Conservation (phyloP, 345 rosid species). For the Salix dunnii region DNA sequence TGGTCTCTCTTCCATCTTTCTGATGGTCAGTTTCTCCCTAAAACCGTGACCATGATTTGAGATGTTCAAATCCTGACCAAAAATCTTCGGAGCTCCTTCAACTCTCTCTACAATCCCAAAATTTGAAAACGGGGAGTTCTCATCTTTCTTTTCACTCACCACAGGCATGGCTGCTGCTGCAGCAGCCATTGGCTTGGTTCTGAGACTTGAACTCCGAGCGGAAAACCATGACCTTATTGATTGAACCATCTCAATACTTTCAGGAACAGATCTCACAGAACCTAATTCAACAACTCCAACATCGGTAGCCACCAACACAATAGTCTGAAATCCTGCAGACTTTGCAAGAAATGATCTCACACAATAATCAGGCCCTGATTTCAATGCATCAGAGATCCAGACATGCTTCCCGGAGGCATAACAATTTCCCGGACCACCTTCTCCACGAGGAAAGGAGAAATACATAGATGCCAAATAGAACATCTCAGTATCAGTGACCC, state of each 20-base stretch:
- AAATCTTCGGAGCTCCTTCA: slow-evolving; percentile 58
- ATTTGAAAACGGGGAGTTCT: slow-evolving; percentile 32
- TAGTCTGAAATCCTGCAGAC: slow-evolving; percentile 76
- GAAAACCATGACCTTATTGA: slow-evolving; percentile 52
- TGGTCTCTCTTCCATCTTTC: slow-evolving; percentile 78
- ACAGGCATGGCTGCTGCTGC: slow-evolving; percentile 20
- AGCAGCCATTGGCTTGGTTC: slow-evolving; percentile 30
- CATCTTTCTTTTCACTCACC: slow-evolving; percentile 42
- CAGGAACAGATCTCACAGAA: slow-evolving; percentile 74
- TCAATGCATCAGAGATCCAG: slow-evolving; percentile 61
- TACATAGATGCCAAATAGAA: slow-evolving; percentile 94
- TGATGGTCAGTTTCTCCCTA: slow-evolving; percentile 81
- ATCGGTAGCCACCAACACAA: slow-evolving; percentile 83
- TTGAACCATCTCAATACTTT: slow-evolving; percentile 56
- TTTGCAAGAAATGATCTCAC: slow-evolving; percentile 76
- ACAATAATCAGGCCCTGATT: slow-evolving; percentile 60
- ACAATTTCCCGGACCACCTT: slow-evolving; percentile 91
- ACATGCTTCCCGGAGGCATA: slow-evolving; percentile 69
- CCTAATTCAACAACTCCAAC: slow-evolving; percentile 93
- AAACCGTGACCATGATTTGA: slow-evolving; percentile 32
- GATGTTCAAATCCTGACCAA: slow-evolving; percentile 67
- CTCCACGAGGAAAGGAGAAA: slow-evolving; percentile 82
- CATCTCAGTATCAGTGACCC: slow-evolving; percentile 91
- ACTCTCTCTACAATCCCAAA: slow-evolving; percentile 43
- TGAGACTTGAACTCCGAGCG: slow-evolving; percentile 29